phyloP scores from a whole-genome alignment of 2,329 filamentous ascomycete genomes.

The Talaromyces sp. region DNA sequence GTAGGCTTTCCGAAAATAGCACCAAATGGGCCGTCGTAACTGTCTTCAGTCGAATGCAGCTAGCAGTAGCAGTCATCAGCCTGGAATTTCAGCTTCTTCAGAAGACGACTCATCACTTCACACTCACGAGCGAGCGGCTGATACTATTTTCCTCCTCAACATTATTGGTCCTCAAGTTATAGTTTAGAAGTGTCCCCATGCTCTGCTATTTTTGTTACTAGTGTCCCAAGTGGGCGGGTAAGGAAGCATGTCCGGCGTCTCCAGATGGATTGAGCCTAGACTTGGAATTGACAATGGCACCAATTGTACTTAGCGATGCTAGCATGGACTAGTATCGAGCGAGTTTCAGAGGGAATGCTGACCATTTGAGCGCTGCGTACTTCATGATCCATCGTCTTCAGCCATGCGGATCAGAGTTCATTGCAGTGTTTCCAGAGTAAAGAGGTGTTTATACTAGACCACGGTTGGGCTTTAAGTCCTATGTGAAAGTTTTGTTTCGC shows the following conservation, averaged over 20 bases:
- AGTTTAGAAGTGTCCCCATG: neutral
- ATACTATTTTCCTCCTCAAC: neutral
- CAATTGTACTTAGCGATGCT: neutral
- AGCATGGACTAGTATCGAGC: neutral
- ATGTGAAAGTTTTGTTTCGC: neutral
- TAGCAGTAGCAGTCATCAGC: neutral
- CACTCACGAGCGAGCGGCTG: neutral
- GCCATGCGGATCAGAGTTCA: conserved; percentile 6
- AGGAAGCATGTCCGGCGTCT: neutral
- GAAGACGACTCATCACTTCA: conserved; percentile 10
- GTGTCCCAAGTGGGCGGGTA: conserved; percentile 2
- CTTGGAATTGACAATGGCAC: neutral
- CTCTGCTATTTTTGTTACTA: conserved; percentile 1
- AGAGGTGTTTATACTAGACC: neutral
- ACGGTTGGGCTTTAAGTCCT: neutral
- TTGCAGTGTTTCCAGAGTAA: too few relatives aligned
- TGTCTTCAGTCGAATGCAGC: neutral
- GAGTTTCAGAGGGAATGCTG: neutral
- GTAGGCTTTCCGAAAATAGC: neutral
- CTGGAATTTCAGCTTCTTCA: neutral
- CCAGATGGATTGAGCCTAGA: neutral
- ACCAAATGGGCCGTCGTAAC: neutral
- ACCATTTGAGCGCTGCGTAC: neutral
- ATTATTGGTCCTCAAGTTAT: neutral
- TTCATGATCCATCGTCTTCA: conserved; percentile 6